Base-by-base conservation (phyloP, 2,329 filamentous ascomycete genomes). In the Ceratocystis lukuohia region DNA sequence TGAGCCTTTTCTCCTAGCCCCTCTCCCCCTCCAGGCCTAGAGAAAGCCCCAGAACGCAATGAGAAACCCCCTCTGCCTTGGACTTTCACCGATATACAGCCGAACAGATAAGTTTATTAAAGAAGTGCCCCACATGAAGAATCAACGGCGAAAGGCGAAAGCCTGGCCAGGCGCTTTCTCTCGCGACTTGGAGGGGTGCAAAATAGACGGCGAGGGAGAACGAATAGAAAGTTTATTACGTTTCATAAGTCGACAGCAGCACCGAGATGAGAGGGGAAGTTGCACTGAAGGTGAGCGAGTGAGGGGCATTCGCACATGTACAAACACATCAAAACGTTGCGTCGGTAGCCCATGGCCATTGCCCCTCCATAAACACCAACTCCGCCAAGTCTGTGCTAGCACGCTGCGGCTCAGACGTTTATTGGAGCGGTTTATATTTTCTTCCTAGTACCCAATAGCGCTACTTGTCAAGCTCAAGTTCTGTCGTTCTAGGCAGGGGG, bases 51-150 rank as follows among this genome's bases (percentile, higher is more conserved):
- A 41, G 15, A 41, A 41, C 37, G 4, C 37, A 41, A 41, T 41
- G 37, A 41, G 37, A 41, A 41, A 41, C 37, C 37, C 37, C 37
- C 37, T 41, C 37, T 41, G 37, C 10, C 20, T 57, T 10, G 6
- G 22, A 5, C 53, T 57, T 57, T 28, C 53, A 57, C 53, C 53
- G 53, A 57, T 57, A 57, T 57, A 57, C 53, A 57, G 53, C 53
- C 53, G 53, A 57, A 25, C 12, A 28, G 28, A 30, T 30, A 20
- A 28, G 37, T 41, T 5, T 17, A 28, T 57, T 5, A 10, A 28
- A 3, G 10, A 41, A 41, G 8, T 41, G 53, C 53, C 53, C 53
- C 53, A 57, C 53, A 57, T 57, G 25, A 10, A 30, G 50, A 56
- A 56, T 8, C 22, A 20, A 53, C 12, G 20, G 48, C 48, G 6